Base-by-base conservation (phyloP, 192 early-diverging fungal species). In the Podila clonocystis region DNA sequence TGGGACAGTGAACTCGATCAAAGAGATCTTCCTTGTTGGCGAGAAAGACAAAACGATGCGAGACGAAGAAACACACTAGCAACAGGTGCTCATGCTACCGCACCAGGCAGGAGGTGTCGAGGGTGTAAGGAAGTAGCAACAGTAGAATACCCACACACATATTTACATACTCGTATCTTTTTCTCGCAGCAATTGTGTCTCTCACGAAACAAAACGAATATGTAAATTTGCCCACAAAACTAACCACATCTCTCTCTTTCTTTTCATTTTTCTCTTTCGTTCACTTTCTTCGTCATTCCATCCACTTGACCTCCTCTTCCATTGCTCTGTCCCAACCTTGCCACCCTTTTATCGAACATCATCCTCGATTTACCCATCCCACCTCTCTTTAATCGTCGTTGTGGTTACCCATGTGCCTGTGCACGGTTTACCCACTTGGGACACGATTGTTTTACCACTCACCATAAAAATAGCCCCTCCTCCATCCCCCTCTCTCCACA, bases 351-450 rank as follows among this genome's bases (percentile, higher is more conserved):
- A 28, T 13, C 26, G 15, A 17, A 0, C 19, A 61, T 61, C 17
- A 19, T 17, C 30, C 24, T 60, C 22, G 24, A 15, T 24, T 9
- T 28, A 1, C n/a, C 26, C 22, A 19, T 24, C 26, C 29, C 59
- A 19, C 26, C 58, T 26, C 3, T 33, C 4, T 7, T 20, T 24
- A 19, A 55, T 26, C 12, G 2, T 55, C 52, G 52, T 22, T 22
- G 52, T 55, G 52, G 28, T 9, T 6, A 12, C 59, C 52, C 52
- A n/a, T 55, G n/a, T 55, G 52, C 52, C 52, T 26, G 24, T 55
- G 22, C 52, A 17, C 52, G 52, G 52, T 55, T 55, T 24, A 55
- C 52, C 52, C 7, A 55, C 52, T 55, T 55, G 52, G 52, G 52
- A 55, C 52, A 55, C 20, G 11, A n/a, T 20, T 28, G 30, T 33